Base-by-base conservation (phyloP, 768 basidiomycete genomes). In the Suillus bovinus region DNA sequence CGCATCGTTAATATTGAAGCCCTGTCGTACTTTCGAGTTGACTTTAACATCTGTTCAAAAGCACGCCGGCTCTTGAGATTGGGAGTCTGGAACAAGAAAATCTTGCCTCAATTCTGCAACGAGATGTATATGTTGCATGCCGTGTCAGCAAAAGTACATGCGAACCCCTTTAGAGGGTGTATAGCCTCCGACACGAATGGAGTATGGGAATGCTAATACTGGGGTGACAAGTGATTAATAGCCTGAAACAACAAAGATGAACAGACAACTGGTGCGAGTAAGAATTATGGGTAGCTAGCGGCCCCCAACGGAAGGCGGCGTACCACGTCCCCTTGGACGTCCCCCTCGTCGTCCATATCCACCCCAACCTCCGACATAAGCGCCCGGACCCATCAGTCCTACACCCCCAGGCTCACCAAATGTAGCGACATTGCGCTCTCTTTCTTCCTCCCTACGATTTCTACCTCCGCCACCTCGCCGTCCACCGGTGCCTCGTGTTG, bases 331-430 rank as follows among this genome's bases (percentile, higher is more conserved):
- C 33, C 79, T 75, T 27, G 80, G 74, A 58, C 81, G 77, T 3
- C 78, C 78, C 22, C 82, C 81, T 50, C 82, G 70, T 34, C 83
- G 73, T 20, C 89, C 85, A 74, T 85, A 85, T 16, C 87, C 88
- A 41, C 89, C 88, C 87, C 89, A 91, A 20, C 87, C 89, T 54
- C 85, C 83, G n/a, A 90, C 87, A 74, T 91, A 90, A 13, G 86
- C 87, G 42, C 89, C 89, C 31, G 90, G 90, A 0, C 90, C 90
- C 80, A 91, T 82, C 57, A 91, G 71, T 7, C 91, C 90, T 20
- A 90, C 84, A 54, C 89, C 89, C 13, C 91, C 91, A 9, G 91
- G 86, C 71, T 94, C 92, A 3, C 92, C 93, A 80, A 94, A 94
- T 9, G 92, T 94, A 34, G 89, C 89, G 10, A 94, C 86, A 68